Percentiles rank a stretch among this genome's conserved stretches.
Conservation (phyloP, 257 asterid species). For the Jacaranda mimosifolia region DNA sequence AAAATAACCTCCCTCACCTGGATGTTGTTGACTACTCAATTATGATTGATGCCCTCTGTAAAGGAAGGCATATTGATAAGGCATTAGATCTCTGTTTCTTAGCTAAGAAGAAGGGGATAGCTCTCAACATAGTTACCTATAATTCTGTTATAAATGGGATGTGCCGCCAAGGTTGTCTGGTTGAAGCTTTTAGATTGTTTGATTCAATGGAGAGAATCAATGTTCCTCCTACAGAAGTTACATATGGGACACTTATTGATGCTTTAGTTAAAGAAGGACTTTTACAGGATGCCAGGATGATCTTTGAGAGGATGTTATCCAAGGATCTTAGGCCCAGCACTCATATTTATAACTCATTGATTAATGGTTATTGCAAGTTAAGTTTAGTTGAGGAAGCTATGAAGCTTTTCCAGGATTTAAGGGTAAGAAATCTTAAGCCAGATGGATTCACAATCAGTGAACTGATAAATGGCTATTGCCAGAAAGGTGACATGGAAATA, state of each 20-base stretch:
- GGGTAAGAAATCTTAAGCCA: slow-evolving; percentile 58
- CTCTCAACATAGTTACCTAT: slow-evolving; percentile 65
- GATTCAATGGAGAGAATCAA: slow-evolving; percentile 68
- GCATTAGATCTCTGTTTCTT: slow-evolving; percentile 73
- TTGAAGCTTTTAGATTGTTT: slow-evolving; percentile 87
- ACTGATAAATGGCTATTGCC: slow-evolving; percentile 75
- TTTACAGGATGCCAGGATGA: slow-evolving; percentile 64
- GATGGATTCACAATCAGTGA: slow-evolving; percentile 84
- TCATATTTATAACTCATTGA: slow-evolving; percentile 78
- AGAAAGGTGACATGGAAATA: slow-evolving; percentile 88
- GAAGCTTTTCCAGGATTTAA: slow-evolving; percentile 67
- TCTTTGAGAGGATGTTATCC: slow-evolving; percentile 71
- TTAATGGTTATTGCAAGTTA: slow-evolving; percentile 75
- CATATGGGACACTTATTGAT: slow-evolving; percentile 80
- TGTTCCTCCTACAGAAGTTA: slow-evolving; percentile 72
- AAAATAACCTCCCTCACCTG: slow-evolving; percentile 54
- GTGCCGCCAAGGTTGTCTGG: slow-evolving; percentile 79
- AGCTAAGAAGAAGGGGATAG: slow-evolving; percentile 57
- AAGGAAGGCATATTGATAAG: slow-evolving; percentile 56
- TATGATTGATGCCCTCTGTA: slow-evolving; percentile 74
- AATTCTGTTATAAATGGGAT: slow-evolving; percentile 79
- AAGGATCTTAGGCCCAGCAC: slow-evolving; percentile 59
- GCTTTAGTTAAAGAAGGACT: slow-evolving; percentile 78
- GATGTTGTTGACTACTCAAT: slow-evolving; percentile 63
- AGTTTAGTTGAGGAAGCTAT: slow-evolving; percentile 68